A percentile compares a stretch with the other conserved stretches of the same genome.
Conservation (phyloP, 768 basidiomycete species). For the Termitomyces sp. region DNA sequence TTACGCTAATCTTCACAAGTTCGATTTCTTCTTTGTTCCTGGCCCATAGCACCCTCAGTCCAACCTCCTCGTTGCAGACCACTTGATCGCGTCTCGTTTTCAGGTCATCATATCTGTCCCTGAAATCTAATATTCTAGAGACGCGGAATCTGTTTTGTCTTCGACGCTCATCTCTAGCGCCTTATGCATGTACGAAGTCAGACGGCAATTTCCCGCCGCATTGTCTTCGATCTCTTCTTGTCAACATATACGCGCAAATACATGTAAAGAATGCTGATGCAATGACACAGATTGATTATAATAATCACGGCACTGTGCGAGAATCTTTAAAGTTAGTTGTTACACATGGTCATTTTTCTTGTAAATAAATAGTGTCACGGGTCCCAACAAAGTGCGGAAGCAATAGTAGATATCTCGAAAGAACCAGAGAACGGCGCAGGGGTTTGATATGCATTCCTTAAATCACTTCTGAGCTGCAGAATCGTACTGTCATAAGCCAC, state of each 20-base stretch:
- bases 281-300: constrained; percentile 1
- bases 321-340: not conserved
- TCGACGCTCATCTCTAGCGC: not conserved
- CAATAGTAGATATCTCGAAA: not conserved
- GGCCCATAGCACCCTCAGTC: not conserved
- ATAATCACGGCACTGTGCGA: constrained; percentile 1
- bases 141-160: not conserved
- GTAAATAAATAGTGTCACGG: constrained; percentile 3
- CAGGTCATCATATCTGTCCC: not conserved
- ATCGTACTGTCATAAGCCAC: not conserved
- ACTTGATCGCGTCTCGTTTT: not conserved
- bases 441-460: not conserved
- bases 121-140: not conserved
- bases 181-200: not conserved
- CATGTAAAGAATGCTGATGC: constrained; percentile 7
- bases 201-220: not conserved
- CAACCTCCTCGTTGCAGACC: not conserved
- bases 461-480: not conserved
- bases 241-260: constrained; percentile 1
- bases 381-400: constrained; percentile 1
- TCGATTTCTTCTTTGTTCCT: constrained; percentile 7
- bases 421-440: not conserved
- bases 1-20: constrained; percentile 14
- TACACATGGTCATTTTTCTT: not conserved
- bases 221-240: not conserved